Evolutionary conservation across 164 flowering plant genomes (phyloP).

Genomic region (Warburgia ugandensis): DNA sequence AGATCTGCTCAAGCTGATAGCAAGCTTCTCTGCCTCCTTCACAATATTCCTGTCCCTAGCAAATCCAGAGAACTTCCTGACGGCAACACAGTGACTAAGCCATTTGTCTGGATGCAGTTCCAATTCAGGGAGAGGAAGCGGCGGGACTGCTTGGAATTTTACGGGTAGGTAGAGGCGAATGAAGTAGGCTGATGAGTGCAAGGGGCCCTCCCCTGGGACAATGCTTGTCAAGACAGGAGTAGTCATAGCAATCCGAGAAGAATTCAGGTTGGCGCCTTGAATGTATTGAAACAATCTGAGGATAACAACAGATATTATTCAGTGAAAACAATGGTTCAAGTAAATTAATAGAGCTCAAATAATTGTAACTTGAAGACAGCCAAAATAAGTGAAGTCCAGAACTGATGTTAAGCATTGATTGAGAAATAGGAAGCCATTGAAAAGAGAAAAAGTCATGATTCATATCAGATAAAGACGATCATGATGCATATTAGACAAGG

Average conservation of each 20-base stretch:
- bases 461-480: no score
- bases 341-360: no score
- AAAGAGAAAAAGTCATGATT: no score
- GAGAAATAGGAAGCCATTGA: no score
- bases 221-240: constrained; percentile 61
- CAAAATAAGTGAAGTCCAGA: no score
- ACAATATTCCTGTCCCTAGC: constrained; percentile 55
- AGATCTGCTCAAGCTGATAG: constrained; percentile 60
- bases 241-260: constrained; percentile 54
- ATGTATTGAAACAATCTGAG: constrained; percentile 67
- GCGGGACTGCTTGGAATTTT: no score
- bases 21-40: constrained; percentile 64
- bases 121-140: constrained; percentile 40
- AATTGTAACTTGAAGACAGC: no score
- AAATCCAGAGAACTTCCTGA: constrained; percentile 72
- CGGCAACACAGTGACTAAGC: constrained; percentile 55
- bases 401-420: no score
- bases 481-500: no score
- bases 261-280: constrained; percentile 77
- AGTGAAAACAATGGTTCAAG: no score
- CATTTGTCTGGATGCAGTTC: constrained; percentile 36
- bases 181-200: background rate
- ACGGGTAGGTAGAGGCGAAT: background rate
- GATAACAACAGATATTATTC: background rate
- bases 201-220: constrained; percentile 72